A percentile compares a stretch with the other conserved stretches of the same genome.
These are phyloP conservation scores for Nannizzia gypsea DNA, from an alignment of 2,329 filamentous ascomycete species.

Conservation along the genomic window DNA sequence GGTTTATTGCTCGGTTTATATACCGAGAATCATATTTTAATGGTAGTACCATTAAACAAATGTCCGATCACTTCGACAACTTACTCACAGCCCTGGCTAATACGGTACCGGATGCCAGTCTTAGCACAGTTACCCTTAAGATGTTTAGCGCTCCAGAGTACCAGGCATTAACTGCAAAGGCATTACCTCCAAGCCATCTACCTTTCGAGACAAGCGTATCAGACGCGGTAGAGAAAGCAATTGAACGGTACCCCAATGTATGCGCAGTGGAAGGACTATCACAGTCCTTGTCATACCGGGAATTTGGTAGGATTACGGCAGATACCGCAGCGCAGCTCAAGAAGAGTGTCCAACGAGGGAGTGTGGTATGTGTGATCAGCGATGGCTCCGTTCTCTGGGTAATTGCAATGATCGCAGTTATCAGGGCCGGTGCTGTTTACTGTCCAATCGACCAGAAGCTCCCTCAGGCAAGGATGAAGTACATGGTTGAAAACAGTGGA, in stretches of 20 bases:
- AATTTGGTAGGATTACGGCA: not conserved
- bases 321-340: not conserved
- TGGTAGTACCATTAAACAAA: not conserved
- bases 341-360: not conserved
- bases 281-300: not conserved
- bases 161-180: not conserved
- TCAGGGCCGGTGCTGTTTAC: slow-evolving; percentile 1
- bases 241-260: not conserved
- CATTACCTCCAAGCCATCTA: not conserved
- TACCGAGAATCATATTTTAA: not conserved
- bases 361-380: not conserved
- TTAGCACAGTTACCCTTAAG: not conserved
- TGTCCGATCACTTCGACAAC: not conserved
- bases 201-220: not conserved
- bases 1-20: not conserved
- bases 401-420: not conserved
- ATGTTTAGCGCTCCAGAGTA: not conserved
- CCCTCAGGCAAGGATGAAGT: not conserved
- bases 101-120: not conserved
- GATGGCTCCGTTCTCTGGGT: slow-evolving; percentile 1
- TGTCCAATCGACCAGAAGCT: slow-evolving; percentile 5
- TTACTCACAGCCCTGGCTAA: not conserved
- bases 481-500: not conserved
- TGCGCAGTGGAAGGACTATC: not conserved
- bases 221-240: not conserved